Evolutionary conservation across 1,284 basidiomycete species (phyloP).

Genomic region (Leccinum angustisporum): DNA sequence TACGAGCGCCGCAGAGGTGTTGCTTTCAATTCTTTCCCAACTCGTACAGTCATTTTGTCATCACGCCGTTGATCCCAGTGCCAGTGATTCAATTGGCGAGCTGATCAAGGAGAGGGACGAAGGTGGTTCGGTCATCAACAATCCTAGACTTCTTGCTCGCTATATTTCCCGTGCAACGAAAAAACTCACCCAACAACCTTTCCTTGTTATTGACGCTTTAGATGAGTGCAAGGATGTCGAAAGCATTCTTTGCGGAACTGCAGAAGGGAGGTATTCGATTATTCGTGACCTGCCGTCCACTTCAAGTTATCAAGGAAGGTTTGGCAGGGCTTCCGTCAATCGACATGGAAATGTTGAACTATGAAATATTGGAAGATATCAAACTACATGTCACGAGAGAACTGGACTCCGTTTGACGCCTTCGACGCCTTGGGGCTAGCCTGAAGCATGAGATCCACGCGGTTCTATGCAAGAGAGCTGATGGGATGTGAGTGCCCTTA

Average conservation of each 20-base stretch:
- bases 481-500: neutral
- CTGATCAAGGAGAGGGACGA: neutral
- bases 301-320: neutral
- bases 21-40: constrained; percentile 13
- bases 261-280: neutral
- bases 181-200: neutral
- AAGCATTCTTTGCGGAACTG: neutral
- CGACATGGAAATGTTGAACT: neutral
- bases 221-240: neutral
- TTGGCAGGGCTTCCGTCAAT: neutral
- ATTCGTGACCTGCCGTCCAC: neutral
- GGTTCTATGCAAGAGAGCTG: neutral
- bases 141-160: neutral
- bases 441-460: neutral
- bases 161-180: constrained; percentile 1
- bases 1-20: constrained; percentile 6
- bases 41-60: neutral
- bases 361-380: neutral
- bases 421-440: neutral
- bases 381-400: neutral
- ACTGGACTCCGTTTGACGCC: neutral
- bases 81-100: neutral
- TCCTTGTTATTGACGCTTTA: constrained; percentile 12
- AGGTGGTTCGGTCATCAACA: neutral
- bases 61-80: neutral